Conservation (phyloP, 345 rosid genomes). For the Acer yangbiense region DNA sequence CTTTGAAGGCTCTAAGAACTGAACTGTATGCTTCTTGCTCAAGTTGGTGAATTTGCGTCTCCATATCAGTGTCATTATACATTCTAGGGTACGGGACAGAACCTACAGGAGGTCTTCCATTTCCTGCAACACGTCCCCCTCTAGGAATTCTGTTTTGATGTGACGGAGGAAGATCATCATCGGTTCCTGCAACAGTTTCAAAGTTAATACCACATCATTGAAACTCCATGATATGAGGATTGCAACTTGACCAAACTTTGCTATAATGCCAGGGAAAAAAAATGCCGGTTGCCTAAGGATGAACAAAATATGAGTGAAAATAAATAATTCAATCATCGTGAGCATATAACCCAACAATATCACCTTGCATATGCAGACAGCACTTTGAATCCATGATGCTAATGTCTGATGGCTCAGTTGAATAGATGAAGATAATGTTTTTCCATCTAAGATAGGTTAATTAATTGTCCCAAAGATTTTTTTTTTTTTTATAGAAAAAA, state of each 20-base stretch:
- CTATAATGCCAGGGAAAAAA: not conserved
- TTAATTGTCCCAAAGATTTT: too few species aligned
- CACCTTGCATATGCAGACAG: not conserved
- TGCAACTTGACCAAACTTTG: not conserved
- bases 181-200: conserved; percentile 62
- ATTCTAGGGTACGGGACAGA: conserved; percentile 64
- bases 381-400: not conserved
- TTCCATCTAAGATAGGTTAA: not conserved
- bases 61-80: conserved; percentile 83
- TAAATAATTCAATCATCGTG: not conserved
- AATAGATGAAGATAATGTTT: not conserved
- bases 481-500: too few species aligned
- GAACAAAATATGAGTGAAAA: not conserved
- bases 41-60: conserved; percentile 80
- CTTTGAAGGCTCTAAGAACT: conserved; percentile 87
- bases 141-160: conserved; percentile 63
- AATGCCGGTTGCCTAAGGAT: not conserved
- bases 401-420: not conserved
- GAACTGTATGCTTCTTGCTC: conserved; percentile 88
- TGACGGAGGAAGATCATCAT: conserved; percentile 83
- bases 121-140: conserved; percentile 63
- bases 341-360: not conserved
- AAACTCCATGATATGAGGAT: not conserved
- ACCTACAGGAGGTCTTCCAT: conserved; percentile 59
- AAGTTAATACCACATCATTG: not conserved